A percentile compares a stretch with the other conserved stretches of the same genome.
Evolutionary conservation across 139 green algal species (phyloP).

Genomic region (Gonium pectorale): DNA sequence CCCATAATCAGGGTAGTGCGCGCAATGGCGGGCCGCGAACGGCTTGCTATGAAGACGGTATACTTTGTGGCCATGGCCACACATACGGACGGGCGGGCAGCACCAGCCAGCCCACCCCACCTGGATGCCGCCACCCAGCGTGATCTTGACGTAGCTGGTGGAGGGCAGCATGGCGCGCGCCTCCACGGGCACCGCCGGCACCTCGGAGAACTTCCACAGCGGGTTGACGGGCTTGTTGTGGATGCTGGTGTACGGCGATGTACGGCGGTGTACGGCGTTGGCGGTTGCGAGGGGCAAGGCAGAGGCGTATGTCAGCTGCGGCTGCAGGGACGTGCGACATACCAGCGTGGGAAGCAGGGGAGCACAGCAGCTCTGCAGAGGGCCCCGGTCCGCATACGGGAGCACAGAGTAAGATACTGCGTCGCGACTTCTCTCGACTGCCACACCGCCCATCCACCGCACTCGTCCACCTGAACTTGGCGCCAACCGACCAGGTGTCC

Average conservation of each 20-base stretch:
- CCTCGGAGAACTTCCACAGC: slow-evolving; percentile 76
- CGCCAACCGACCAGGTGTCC: slow-evolving; percentile 56
- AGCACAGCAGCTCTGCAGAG: no score
- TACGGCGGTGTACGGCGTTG: neutral
- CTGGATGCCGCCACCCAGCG: slow-evolving; percentile 68
- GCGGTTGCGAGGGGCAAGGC: neutral
- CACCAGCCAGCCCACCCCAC: no score
- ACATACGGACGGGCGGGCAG: no score
- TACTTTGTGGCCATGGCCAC: no score
- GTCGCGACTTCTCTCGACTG: neutral
- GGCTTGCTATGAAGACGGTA: no score
- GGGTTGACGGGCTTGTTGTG: slow-evolving; percentile 88
- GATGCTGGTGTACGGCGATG: slow-evolving; percentile 61
- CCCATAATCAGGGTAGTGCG: no score
- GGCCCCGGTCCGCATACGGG: no score
- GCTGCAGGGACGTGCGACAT: no score
- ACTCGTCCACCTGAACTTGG: slow-evolving; percentile 56
- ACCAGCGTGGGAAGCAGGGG: no score
- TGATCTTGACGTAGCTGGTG: slow-evolving; percentile 83
- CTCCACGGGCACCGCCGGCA: slow-evolving; percentile 73
- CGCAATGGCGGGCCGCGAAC: no score
- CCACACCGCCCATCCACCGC: neutral
- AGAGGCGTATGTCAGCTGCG: neutral
- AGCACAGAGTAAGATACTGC: no score
- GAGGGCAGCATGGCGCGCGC: slow-evolving; percentile 79